Conservation (phyloP, 225 moss, liverwort and hornwort genomes). For the Rhytidiadelphus loreus region DNA sequence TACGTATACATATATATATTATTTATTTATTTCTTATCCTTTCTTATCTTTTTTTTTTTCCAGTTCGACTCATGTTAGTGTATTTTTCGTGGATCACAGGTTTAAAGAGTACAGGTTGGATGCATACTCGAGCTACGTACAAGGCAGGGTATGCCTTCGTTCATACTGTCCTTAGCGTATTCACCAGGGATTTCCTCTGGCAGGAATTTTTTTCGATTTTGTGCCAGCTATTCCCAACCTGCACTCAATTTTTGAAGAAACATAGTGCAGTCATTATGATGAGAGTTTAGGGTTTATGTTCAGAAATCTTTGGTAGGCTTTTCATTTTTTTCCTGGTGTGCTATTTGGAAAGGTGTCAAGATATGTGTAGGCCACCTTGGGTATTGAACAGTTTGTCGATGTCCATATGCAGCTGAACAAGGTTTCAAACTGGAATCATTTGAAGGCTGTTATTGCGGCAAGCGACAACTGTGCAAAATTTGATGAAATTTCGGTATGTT, state of each 20-base stretch:
- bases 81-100: conserved; percentile 2
- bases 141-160: conserved; percentile 12
- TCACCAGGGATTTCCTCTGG: neutral
- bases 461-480: conserved; percentile 32
- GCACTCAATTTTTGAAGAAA: neutral
- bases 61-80: neutral
- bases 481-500: conserved; percentile 22
- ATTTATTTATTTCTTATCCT: neutral
- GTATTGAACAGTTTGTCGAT: neutral
- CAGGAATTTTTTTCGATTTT: neutral
- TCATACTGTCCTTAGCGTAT: neutral
- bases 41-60: neutral
- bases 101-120: conserved; percentile 31
- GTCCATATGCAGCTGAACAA: conserved; percentile 26
- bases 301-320: neutral
- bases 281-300: neutral
- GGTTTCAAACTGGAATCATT: conserved; percentile 30
- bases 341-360: neutral
- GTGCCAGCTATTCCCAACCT: neutral
- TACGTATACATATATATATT: too few relatives aligned
- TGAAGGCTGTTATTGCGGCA: conserved; percentile 32
- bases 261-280: neutral
- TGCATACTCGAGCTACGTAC: conserved; percentile 28
- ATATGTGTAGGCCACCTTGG: neutral
- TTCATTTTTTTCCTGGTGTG: neutral